Percentiles rank a stretch among this genome's conserved stretches.
Evolutionary conservation across 192 early-diverging fungal genomes (phyloP).

Genomic region (Coemansia furcata): DNA sequence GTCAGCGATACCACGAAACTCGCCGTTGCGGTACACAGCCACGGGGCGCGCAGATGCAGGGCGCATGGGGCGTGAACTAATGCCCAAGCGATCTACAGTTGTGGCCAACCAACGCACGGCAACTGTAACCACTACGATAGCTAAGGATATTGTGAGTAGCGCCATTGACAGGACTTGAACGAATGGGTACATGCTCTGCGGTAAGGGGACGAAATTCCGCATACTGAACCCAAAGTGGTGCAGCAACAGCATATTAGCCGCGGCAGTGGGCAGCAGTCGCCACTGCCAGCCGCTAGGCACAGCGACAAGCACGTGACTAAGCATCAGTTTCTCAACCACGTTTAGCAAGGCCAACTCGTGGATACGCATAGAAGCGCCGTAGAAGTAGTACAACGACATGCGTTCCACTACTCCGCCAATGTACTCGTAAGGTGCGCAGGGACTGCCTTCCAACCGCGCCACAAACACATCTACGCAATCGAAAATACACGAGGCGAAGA

Average conservation of each 20-base stretch:
- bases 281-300: constrained; percentile 46
- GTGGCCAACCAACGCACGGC: constrained; percentile 31
- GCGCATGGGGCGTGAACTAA: background rate
- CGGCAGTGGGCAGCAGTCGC: constrained; percentile 42
- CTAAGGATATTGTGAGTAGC: constrained; percentile 21
- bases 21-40: constrained; percentile 35
- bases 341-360: constrained; percentile 42
- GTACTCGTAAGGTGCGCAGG: constrained; percentile 49
- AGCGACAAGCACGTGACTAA: constrained; percentile 24
- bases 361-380: constrained; percentile 41
- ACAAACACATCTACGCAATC: constrained; percentile 53
- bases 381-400: constrained; percentile 51
- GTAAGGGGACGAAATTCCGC: constrained; percentile 10
- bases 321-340: constrained; percentile 36
- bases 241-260: constrained; percentile 24
- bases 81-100: constrained; percentile 27
- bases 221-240: constrained; percentile 45
- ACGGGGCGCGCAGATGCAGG: background rate
- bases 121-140: constrained; percentile 38
- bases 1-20: constrained; percentile 26
- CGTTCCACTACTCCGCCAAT: constrained; percentile 47
- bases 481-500: constrained; percentile 31
- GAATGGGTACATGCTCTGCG: constrained; percentile 36
- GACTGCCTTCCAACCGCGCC: constrained; percentile 49
- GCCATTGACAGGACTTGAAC: constrained; percentile 45